Base-by-base conservation (phyloP, 1,284 basidiomycete genomes). In the Pseudomicrostroma phylloplanum region DNA sequence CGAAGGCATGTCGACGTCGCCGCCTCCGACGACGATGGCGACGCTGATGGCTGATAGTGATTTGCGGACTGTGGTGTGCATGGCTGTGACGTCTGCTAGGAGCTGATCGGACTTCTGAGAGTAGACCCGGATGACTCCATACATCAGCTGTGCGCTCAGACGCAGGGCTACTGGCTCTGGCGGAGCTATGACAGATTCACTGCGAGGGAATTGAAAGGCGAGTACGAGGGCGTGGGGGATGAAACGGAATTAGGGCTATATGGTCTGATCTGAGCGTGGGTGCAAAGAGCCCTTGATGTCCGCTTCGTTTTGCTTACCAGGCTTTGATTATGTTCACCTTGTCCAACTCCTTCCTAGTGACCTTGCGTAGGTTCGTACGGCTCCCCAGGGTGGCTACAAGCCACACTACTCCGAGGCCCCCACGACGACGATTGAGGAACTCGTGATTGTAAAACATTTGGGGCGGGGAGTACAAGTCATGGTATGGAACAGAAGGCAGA, bases 341-440 rank as follows among this genome's bases (percentile, higher is more conserved):
- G 1, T 68, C 56, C 19, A 76, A 62, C 11, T 76, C 72, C 11
- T 59, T 43, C 15, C 67, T 65, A 13, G 48, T 63, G 6, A 76
- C 59, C 39, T 68, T 72, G 2, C 67, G 63, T 30, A 72, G 49
- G 17, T 60, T 58, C 25, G 51, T 63, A 25, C 21, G 25, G 0
- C 63, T 60, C 13, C 73, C 72, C 1, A 76, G 55, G 1, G 73
- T 76, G 0, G 72, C 72, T 0, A 72, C 73, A 0, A 76, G 66
- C 67, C 67, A 76, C n/a, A 74, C 66, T n/a, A 74, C 60, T 36
- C 69, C 70, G 1, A 76, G 65, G 1, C 73, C 71, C 2, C 58
- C 64, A 23, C 65, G 63, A 40, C 67, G 64, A 9, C 65, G 64
- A 1, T 62, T 59, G 25, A 75, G 69, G 41, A 74, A 67, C 58